Conservation (phyloP, 345 rosid species). For the Geranium brycei region DNA sequence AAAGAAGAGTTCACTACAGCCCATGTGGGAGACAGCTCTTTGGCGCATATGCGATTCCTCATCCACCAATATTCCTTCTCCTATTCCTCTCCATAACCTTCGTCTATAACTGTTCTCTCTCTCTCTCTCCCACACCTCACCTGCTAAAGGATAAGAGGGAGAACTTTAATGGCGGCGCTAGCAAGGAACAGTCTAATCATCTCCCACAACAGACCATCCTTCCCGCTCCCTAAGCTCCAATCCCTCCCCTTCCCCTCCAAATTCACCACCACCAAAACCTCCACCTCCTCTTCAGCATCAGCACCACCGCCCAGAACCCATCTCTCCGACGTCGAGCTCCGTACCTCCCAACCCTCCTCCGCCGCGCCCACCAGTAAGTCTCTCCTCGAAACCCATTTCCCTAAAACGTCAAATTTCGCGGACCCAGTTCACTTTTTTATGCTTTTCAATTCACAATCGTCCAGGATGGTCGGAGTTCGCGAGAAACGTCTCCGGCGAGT, state of each 20-base stretch:
- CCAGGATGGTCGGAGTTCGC: constrained; percentile 70
- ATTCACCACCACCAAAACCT: neutral
- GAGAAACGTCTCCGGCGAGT: constrained; percentile 68
- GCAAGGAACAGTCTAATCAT: neutral
- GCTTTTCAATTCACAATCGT: neutral
- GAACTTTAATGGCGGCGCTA: neutral
- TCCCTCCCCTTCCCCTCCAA: neutral
- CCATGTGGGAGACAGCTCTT: too few species aligned
- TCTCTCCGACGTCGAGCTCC: neutral
- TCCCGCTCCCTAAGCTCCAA: neutral
- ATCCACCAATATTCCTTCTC: too few species aligned
- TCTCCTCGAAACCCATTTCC: neutral
- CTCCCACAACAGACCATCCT: neutral
- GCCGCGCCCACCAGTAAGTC: neutral
- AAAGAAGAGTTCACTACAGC: too few species aligned
- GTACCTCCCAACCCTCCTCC: neutral
- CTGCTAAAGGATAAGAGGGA: neutral
- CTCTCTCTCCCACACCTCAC: too few species aligned
- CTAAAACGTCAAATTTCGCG: neutral
- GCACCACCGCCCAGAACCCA: neutral
- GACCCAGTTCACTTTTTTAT: neutral
- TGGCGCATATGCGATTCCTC: too few species aligned
- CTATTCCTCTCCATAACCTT: too few species aligned
- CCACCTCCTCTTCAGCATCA: neutral
- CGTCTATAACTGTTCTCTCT: too few species aligned